Evolutionary conservation across 1,139 yeast genomes (phyloP).

Genomic region (Scheffersomyces titani): DNA sequence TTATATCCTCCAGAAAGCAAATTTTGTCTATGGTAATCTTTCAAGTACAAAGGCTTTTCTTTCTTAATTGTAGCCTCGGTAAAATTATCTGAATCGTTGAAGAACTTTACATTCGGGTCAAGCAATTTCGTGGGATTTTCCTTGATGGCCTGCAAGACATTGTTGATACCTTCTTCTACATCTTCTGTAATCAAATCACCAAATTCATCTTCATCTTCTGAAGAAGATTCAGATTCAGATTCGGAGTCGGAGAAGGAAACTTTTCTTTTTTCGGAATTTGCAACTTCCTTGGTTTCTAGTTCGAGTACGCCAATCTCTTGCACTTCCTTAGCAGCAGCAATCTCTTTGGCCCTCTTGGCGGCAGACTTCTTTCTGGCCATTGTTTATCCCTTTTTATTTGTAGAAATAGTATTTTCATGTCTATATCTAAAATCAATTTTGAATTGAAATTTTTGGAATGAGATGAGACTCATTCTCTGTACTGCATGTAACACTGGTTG

Average conservation of each 20-base stretch:
- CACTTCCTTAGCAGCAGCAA: conserved; percentile 3
- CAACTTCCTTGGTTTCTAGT: conserved; percentile 7
- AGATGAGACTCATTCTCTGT: conserved; percentile 23
- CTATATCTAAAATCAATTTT: conserved; percentile 59
- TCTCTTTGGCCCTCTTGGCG: conserved; percentile 69
- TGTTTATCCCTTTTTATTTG: conserved; percentile 14
- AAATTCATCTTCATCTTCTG: conserved; percentile 88
- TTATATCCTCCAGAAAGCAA: conserved; percentile 63
- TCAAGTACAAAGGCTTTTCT: conserved; percentile 81
- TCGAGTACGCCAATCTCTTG: conserved; percentile 5
- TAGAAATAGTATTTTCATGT: conserved; percentile 67
- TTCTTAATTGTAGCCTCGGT: conserved; percentile 26
- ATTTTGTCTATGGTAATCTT: conserved; percentile 89
- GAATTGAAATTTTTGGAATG: conserved; percentile 47
- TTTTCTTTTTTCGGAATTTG: conserved; percentile 1
- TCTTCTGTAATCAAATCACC: conserved; percentile 88
- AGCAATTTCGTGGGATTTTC: conserved; percentile 63
- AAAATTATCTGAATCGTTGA: conserved; percentile 56
- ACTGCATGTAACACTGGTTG: not conserved
- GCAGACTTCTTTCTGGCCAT: conserved; percentile 96
- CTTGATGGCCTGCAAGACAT: conserved; percentile 70
- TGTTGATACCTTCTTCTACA: conserved; percentile 75
- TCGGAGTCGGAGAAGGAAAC: conserved; percentile 4
- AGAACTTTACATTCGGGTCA: conserved; percentile 69
- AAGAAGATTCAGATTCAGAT: conserved; percentile 32